phyloP scores from a whole-genome alignment of 176 grass and related monocot genomes.

The Tillandsia leiboldiana region DNA sequence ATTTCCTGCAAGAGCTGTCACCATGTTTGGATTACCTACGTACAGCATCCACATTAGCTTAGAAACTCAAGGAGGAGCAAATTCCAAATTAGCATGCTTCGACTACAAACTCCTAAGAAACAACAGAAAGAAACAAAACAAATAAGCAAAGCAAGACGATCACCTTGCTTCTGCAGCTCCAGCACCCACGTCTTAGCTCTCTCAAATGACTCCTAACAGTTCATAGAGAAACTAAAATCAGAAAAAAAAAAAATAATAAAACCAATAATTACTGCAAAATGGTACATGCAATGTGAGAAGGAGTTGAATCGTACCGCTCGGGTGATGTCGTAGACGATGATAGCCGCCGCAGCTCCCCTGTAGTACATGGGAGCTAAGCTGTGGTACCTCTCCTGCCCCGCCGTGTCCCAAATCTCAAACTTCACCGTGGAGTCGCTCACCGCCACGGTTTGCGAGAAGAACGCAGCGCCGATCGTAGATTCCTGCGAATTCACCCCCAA shows the following conservation, averaged over 20 bases:
- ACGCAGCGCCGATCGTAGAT: not conserved
- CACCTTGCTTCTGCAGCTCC: conserved; percentile 94
- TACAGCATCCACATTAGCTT: conserved; percentile 13
- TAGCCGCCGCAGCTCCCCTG: conserved; percentile 1
- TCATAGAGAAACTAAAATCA: not conserved
- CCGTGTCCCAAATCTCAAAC: conserved; percentile 1
- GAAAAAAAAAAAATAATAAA: not conserved
- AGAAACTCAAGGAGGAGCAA: conserved; percentile 4
- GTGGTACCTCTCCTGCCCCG: conserved; percentile 2
- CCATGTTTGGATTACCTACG: conserved; percentile 71
- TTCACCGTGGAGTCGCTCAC: not conserved
- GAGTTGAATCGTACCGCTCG: not conserved
- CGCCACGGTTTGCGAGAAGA: conserved; percentile 1
- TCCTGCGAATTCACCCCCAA: not conserved
- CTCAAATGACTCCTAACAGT: conserved; percentile 58
- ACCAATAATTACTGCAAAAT: not conserved
- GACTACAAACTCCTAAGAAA: conserved; percentile 13
- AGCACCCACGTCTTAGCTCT: conserved; percentile 95
- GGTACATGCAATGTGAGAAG: not conserved
- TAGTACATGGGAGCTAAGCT: conserved; percentile 3
- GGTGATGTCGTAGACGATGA: not conserved
- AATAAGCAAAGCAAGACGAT: conserved; percentile 12
- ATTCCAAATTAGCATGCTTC: not conserved
- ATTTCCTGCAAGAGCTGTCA: conserved; percentile 90
- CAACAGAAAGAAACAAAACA: not conserved